Conservation (phyloP, 345 rosid genomes). For the Salix viminalis region DNA sequence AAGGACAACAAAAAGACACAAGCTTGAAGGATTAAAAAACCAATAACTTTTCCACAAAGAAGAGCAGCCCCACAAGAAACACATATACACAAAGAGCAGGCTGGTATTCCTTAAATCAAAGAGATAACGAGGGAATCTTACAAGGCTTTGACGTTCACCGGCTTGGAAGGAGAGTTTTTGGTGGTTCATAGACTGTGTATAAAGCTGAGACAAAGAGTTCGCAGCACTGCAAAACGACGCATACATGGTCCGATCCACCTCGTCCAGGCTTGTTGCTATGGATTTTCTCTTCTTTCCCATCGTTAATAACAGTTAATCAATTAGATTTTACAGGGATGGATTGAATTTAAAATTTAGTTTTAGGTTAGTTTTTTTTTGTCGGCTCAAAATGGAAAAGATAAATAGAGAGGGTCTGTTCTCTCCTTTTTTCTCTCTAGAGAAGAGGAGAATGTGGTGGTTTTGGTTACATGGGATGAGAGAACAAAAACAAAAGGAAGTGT, state of each 20-base stretch:
- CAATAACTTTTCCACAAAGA: background rate
- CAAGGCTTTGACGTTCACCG: conserved; percentile 30
- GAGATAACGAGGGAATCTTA: background rate
- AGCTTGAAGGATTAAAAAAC: background rate
- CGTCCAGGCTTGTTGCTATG: conserved; percentile 72
- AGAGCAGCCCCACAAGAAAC: background rate
- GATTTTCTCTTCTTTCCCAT: conserved; percentile 96
- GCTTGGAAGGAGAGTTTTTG: conserved; percentile 33
- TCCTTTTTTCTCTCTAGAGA: background rate
- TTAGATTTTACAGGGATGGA: background rate
- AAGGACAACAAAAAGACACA: background rate
- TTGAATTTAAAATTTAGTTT: background rate
- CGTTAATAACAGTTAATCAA: background rate
- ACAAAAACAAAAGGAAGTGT: background rate
- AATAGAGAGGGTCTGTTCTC: background rate
- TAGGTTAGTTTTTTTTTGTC: background rate
- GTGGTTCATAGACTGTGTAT: conserved; percentile 39
- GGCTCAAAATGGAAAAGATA: background rate
- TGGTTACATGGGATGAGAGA: background rate
- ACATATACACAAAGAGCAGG: background rate
- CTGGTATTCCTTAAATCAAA: background rate
- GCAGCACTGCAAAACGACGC: conserved; percentile 87
- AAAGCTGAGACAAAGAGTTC: conserved; percentile 89
- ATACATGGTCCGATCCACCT: conserved; percentile 89
- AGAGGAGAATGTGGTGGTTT: background rate